Base-by-base conservation (phyloP, 2,329 filamentous ascomycete genomes). In the Xylariaceae sp. region DNA sequence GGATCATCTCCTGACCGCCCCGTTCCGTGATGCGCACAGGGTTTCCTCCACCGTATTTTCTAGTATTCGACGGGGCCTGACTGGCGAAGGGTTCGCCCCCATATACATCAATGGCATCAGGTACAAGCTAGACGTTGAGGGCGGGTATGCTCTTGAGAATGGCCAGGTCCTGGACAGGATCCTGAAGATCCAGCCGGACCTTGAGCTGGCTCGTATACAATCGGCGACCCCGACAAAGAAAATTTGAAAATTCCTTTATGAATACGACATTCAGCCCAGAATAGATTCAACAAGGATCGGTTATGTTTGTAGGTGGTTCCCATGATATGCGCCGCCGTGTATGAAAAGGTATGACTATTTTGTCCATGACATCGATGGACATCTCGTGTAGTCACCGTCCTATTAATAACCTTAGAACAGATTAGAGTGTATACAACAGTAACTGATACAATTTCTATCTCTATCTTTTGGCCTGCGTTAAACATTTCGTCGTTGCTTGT, bases 121-220 rank as follows among this genome's bases (percentile, higher is more conserved):
- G 49, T 83, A 80, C 65, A 85, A 83, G 70, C 66, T 86, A 19
- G 83, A 85, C 60, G 72, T 84, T 15, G 73, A 72, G 2, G 75
- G 75, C 37, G 81, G 80, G 1, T 84, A 80, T 71, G 79, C 79
- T 19, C 72, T 84, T 46, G 83, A 86, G 39, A 73, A 78, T 3
- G 84, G 84, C 41, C 74, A 72, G 51, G 80, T 80, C 3, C 65
- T 86, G 49, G 83, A 86, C 68, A 74, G 78, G 58, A 63, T 86
- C 37, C 74, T 80, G 30, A 64, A 60, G 53, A 64, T 75, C 22
- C 64, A 69, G 61, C 53, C 63, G 53, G 64, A 67, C 47, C 54
- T 46, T 19, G 9, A 21, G 3, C 29, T 61, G 45, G 59, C 54
- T 42, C 49, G 46, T 30, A 30, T 55, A 19, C 44, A 45, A 15